A percentile compares a stretch with the other conserved stretches of the same genome.
Conservation (phyloP, 202 grass and related monocot species). For the Carex arenaria region DNA sequence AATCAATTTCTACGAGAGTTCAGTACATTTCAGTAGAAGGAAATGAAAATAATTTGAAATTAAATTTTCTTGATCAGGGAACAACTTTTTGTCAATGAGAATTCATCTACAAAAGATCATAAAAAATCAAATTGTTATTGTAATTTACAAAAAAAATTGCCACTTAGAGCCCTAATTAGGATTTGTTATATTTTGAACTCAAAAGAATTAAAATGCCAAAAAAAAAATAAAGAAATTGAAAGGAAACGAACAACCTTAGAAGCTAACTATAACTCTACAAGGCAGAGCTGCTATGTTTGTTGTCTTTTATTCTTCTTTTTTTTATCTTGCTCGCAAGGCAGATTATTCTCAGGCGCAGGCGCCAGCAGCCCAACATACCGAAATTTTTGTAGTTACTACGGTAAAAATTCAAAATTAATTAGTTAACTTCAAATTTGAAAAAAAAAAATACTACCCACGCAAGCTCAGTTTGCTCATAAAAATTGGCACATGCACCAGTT, state of each 20-base stretch:
- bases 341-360: not conserved
- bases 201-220: not conserved
- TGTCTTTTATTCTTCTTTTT: no score
- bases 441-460: no score
- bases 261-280: not conserved
- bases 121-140: not conserved
- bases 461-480: no score
- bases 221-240: not conserved
- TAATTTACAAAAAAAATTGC: not conserved
- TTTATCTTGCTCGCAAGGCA: no score
- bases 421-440: no score
- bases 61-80: not conserved
- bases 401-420: no score
- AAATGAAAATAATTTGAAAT: not conserved
- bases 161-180: no score
- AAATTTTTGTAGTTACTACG: no score
- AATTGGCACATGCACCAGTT: no score
- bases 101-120: not conserved
- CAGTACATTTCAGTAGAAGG: not conserved
- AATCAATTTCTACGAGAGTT: not conserved
- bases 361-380: no score
- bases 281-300: no score
- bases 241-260: not conserved
- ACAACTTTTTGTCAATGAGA: not conserved
- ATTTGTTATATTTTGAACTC: not conserved